Percentiles rank a stretch among this genome's conserved stretches.
phyloP scores from a whole-genome alignment of 768 basidiomycete species.

The Xerocomus brunneocitrinus region DNA sequence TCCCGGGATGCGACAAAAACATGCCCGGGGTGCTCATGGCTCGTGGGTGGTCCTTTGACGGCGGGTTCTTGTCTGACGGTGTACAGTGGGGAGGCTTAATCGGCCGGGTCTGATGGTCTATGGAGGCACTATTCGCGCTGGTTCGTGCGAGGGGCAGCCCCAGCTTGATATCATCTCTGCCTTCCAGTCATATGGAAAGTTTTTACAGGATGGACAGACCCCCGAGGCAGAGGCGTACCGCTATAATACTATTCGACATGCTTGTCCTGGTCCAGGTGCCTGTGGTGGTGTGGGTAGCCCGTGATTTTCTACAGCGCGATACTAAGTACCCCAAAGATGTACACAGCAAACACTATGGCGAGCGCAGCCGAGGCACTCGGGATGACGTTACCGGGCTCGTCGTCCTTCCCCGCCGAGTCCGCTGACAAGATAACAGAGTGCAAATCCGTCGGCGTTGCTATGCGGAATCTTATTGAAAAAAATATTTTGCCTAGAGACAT shows the following conservation, averaged over 20 bases:
- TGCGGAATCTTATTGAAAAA: slow-evolving; percentile 83
- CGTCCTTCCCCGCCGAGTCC: slow-evolving; percentile 92
- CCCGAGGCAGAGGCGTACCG: slow-evolving; percentile 76
- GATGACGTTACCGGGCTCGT: slow-evolving; percentile 96
- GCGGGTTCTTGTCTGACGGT: slow-evolving; percentile 6
- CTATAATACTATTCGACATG: slow-evolving; percentile 83
- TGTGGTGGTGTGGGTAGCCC: slow-evolving; percentile 85
- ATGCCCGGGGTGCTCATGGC: slow-evolving; percentile 99
- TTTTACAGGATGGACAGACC: slow-evolving; percentile 84
- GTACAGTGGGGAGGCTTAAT: slow-evolving; percentile 85
- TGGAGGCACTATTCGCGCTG: slow-evolving; percentile 91
- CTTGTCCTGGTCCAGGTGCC: slow-evolving; percentile 96
- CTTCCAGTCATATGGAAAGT: slow-evolving; percentile 97
- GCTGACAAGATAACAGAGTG: slow-evolving; percentile 86
- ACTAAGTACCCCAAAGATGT: slow-evolving; percentile 60
- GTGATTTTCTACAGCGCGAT: not conserved
- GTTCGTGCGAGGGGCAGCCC: slow-evolving; percentile 83
- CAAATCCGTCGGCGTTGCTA: slow-evolving; percentile 70
- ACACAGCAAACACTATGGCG: slow-evolving; percentile 98
- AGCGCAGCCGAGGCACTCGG: slow-evolving; percentile 92
- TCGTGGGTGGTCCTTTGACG: slow-evolving; percentile 47
- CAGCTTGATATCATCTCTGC: slow-evolving; percentile 95
- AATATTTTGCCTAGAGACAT: slow-evolving; percentile 93
- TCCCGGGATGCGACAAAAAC: slow-evolving; percentile 99
- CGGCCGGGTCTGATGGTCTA: slow-evolving; percentile 97